Evolutionary conservation across 345 rosid genomes (phyloP), one percentile per base, ranked within the genome.

Genomic region (Arabidopsis arenosa): DNA sequence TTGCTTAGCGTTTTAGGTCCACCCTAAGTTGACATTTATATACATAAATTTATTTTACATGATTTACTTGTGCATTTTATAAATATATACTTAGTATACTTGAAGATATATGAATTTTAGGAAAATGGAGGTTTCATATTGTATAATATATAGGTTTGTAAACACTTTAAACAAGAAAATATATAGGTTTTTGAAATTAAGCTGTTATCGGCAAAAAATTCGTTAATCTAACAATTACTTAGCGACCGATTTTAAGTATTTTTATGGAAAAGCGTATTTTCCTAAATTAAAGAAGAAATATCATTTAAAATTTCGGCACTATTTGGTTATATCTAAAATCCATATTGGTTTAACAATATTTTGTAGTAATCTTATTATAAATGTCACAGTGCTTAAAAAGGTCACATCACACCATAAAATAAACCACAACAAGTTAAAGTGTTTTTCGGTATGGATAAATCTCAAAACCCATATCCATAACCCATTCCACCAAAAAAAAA

Each of bases 1-100:
- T 61, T n/a, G 33, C 35, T 59, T 59, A 41, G 47, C 12, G 47
- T 39, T 59, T 67, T 75, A 30, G 74, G 63, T 60, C 74, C 79
- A 59, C 48, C 44, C 17, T 28, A 67, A 43, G 53, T 58, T 75
- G 78, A 57, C 60, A 75, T 66, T 30, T 65, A 13, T 52, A 40
- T 18, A 21, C 15, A 40, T 14, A 17, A 17, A 59, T 17, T 44
- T 51, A 39, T 49, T 26, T 47, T 35, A 21, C 47, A 64, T 55
- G 55, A 23, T 53, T 65, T 44, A 30, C 36, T 74, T 49, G 18
- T 74, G 78, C 65, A 64, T 37, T n/a, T 56, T 64, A 36, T 69
- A 11, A 4, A 5, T 41, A 12, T 2, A 1, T 58, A 35, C 33
- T 59, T 59, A 1, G 11, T 53, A 26, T 54, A 40, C 59, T 11